Conservation (phyloP, 2,329 filamentous ascomycete genomes). For the Pseudocercospora fijiensis region DNA sequence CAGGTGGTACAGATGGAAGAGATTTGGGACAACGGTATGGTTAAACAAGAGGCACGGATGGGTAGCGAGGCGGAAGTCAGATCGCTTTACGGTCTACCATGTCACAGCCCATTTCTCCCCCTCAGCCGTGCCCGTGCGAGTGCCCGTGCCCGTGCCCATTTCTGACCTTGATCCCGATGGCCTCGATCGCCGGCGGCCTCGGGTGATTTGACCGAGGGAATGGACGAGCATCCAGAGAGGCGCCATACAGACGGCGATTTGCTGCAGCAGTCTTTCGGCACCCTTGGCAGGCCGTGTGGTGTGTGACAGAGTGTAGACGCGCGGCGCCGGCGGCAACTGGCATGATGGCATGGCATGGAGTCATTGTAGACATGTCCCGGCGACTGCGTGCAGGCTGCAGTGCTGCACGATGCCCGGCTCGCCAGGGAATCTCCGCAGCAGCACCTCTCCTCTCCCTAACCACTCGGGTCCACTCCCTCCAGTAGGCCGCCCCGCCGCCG, state of each 20-base stretch:
- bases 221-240: neutral
- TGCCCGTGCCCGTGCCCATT: neutral
- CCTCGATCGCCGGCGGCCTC: slow-evolving; percentile 2
- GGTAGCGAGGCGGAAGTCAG: neutral
- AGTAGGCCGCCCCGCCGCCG: slow-evolving; percentile 5
- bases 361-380: neutral
- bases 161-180: neutral
- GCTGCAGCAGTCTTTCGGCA: neutral
- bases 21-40: neutral
- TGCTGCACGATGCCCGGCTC: neutral
- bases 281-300: neutral
- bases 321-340: neutral
- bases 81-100: neutral
- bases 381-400: neutral
- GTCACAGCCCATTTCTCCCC: neutral
- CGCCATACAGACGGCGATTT: neutral
- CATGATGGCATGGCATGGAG: too few relatives aligned
- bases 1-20: neutral
- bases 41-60: slow-evolving; percentile 3
- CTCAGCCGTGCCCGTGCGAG: neutral
- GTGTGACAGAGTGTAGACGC: too few relatives aligned
- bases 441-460: too few relatives aligned
- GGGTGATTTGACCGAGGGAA: neutral
- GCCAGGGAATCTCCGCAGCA: slow-evolving; percentile 3
- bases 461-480: too few relatives aligned